phyloP scores from a whole-genome alignment of 306 rosid genomes.

The Rosa multiflora region DNA sequence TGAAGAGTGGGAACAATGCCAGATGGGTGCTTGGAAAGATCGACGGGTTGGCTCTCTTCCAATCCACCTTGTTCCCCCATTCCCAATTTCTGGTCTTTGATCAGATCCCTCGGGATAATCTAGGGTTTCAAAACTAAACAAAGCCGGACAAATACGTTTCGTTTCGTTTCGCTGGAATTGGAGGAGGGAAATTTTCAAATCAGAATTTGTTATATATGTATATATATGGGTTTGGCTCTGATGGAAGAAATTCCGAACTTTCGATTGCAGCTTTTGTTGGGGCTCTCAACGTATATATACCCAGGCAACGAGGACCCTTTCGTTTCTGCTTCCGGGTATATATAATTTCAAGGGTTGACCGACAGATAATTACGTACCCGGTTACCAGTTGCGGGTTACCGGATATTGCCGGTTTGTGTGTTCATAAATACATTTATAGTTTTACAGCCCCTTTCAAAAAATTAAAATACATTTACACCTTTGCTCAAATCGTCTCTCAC shows the following conservation, averaged over 20 bases:
- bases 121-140: slow-evolving; percentile 8
- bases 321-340: neutral
- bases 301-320: neutral
- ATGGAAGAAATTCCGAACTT: neutral
- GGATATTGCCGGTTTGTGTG: neutral
- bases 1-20: slow-evolving; percentile 31
- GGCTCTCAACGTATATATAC: neutral
- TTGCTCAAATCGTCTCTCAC: no score
- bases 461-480: no score
- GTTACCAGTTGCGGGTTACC: slow-evolving; percentile 2
- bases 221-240: neutral
- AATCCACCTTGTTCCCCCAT: slow-evolving; percentile 35
- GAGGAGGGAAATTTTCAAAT: slow-evolving; percentile 6
- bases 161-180: neutral
- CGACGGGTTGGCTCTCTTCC: slow-evolving; percentile 27
- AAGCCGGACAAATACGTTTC: neutral
- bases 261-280: neutral
- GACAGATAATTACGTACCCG: neutral
- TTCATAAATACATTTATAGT: no score
- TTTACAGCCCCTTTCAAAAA: no score
- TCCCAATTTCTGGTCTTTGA: neutral
- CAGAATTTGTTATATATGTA: no score
- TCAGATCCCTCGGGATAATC: slow-evolving; percentile 2
- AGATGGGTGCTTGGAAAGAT: slow-evolving; percentile 27
- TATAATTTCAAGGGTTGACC: neutral